phyloP scores from a whole-genome alignment of 2,329 filamentous ascomycete genomes.

The Monilinia vaccinii-corymbosi region DNA sequence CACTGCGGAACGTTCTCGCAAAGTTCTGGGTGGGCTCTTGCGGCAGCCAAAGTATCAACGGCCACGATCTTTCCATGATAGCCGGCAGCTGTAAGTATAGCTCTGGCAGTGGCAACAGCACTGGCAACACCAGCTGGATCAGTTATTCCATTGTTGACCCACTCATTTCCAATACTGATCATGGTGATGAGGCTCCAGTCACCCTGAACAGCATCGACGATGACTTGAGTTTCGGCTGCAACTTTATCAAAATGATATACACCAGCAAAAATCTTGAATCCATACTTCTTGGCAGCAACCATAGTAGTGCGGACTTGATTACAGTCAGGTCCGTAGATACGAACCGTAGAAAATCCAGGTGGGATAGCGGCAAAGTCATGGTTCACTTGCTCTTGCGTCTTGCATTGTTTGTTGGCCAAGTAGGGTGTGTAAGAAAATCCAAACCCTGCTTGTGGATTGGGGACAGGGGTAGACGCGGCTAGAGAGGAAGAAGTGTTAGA shows the following conservation, averaged over 20 bases:
- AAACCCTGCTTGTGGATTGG: slow-evolving; percentile 22
- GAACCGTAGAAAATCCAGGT: slow-evolving; percentile 51
- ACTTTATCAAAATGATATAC: slow-evolving; percentile 50
- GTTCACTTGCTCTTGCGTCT: slow-evolving; percentile 51
- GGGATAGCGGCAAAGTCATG: slow-evolving; percentile 51
- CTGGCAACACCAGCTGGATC: slow-evolving; percentile 45
- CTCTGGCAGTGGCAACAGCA: slow-evolving; percentile 49
- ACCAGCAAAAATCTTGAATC: slow-evolving; percentile 65
- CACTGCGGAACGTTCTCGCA: slow-evolving; percentile 64
- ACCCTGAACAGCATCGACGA: slow-evolving; percentile 47
- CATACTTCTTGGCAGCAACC: slow-evolving; percentile 55
- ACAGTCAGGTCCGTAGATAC: slow-evolving; percentile 76
- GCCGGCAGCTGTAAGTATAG: slow-evolving; percentile 49
- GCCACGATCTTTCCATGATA: slow-evolving; percentile 68
- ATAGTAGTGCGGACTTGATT: slow-evolving; percentile 58
- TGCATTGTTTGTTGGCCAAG: slow-evolving; percentile 52
- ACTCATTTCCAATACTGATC: slow-evolving; percentile 72
- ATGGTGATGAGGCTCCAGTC: slow-evolving; percentile 65
- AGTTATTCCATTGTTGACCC: slow-evolving; percentile 55
- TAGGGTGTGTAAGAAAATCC: slow-evolving; percentile 53
- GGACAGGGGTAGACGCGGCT: slow-evolving; percentile 2
- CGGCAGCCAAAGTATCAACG: slow-evolving; percentile 68
- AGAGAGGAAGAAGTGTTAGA: slow-evolving; percentile 8
- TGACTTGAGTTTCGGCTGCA: slow-evolving; percentile 42
- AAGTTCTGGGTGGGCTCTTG: slow-evolving; percentile 56